Evolutionary conservation across 805 yeast genomes (phyloP), one percentile per base, ranked within the genome.

Genomic region (Candida glaebosa): DNA sequence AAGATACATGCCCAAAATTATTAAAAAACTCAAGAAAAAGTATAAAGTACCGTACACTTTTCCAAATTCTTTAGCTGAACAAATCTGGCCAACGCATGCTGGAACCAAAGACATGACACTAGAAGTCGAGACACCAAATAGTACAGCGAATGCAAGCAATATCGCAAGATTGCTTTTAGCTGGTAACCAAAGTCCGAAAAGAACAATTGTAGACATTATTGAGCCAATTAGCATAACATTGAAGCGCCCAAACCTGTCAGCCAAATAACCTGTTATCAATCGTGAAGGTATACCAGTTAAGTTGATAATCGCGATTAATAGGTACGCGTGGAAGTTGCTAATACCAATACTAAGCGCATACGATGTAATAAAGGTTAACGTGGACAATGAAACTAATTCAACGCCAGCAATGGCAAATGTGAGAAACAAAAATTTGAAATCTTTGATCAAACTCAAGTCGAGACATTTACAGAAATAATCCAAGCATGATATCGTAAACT

Each of bases 101-200:
- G 85, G 84, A n/a, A 79, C 72, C 34, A 80, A 52, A 3, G 84
- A 71, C 37, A 80, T 61, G 3, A 79, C 74, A 0, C 83, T 71
- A 3, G 83, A 78, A 3, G 81, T 69, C 37, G 73, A 63, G 42
- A 80, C 71, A 0, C 87, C 87, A 54, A 73, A 79, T 3, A 75
- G 48, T 1, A 62, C 67, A 10, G 78, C 60, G 46, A 76, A 79
- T 1, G 71, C 73, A 57, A 51, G 57, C 67, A 73, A 34, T 63
- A 56, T 5, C 55, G 73, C 15, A 49, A 61, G 10, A 51, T 44
- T 40, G 47, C 60, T 44, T 50, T 52, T 18, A 69, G 79, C 64
- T 2, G 63, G 64, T 10, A 56, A 38, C 65, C 67, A 61, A 5
- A 57, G 28, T 2, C 45, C 55, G 31, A 48, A 59, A 18, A 55